These are phyloP conservation scores for Pythium phragmitis DNA, from an alignment of 352 stramenopile genomes.

Conservation along the genomic window DNA sequence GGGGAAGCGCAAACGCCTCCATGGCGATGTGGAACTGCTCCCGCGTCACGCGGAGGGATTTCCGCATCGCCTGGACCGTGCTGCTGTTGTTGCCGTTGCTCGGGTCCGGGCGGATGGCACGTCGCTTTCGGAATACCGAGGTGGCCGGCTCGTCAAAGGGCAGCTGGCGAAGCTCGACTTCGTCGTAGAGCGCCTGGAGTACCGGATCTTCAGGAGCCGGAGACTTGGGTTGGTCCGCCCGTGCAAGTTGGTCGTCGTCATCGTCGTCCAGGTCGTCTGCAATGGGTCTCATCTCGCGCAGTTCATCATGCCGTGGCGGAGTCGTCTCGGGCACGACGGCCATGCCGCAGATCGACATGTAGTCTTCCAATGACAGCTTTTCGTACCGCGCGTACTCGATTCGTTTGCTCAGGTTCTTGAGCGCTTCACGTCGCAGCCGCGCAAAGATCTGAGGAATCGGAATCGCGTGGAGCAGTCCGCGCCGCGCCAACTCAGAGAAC, in stretches of 20 bases:
- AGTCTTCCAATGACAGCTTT: constrained; percentile 53
- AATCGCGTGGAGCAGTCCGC: constrained; percentile 36
- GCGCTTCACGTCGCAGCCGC: constrained; percentile 45
- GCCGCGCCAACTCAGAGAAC: constrained; percentile 32
- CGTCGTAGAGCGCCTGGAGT: constrained; percentile 15
- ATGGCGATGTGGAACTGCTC: constrained; percentile 61
- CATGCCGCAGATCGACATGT: constrained; percentile 60
- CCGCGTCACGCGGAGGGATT: constrained; percentile 43
- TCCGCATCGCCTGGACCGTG: constrained; percentile 30
- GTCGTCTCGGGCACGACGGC: constrained; percentile 24
- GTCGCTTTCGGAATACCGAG: constrained; percentile 20
- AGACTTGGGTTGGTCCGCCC: background rate
- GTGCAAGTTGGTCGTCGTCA: constrained; percentile 8
- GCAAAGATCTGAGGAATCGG: constrained; percentile 56
- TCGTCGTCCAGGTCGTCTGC: constrained; percentile 8
- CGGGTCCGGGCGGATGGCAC: constrained; percentile 23
- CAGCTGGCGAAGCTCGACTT: constrained; percentile 21
- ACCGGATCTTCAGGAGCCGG: background rate
- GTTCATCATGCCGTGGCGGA: constrained; percentile 4
- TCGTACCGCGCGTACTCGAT: constrained; percentile 43
- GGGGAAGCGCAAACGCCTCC: constrained; percentile 45
- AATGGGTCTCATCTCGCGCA: constrained; percentile 2
- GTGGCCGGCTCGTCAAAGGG: constrained; percentile 20
- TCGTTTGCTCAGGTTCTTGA: constrained; percentile 48
- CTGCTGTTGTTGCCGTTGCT: constrained; percentile 27